Evolutionary conservation across 1,284 basidiomycete species (phyloP).

Genomic region (Cystobasidium pallidum): DNA sequence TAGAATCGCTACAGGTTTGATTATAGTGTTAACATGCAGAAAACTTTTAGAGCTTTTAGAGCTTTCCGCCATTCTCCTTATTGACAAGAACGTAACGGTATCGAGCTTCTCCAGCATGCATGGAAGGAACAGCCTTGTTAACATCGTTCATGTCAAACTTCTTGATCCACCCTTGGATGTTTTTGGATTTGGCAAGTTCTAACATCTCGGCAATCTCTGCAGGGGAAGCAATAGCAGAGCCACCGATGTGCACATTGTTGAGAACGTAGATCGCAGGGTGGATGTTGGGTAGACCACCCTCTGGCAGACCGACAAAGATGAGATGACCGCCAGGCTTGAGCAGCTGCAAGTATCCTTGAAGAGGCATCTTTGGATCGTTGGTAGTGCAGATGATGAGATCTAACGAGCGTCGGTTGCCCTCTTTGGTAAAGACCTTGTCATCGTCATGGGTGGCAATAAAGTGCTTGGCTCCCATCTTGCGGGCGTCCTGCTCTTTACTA

Average conservation of each 20-base stretch:
- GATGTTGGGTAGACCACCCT: conserved; percentile 51
- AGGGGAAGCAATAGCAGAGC: conserved; percentile 49
- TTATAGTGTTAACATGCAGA: no score
- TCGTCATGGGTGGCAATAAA: conserved; percentile 56
- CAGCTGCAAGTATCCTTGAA: conserved; percentile 56
- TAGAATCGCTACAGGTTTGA: background rate
- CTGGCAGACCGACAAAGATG: conserved; percentile 57
- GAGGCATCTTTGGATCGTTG: conserved; percentile 57
- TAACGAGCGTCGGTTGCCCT: conserved; percentile 55
- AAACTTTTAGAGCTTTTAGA: no score
- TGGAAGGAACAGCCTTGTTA: conserved; percentile 59
- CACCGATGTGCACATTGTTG: conserved; percentile 54
- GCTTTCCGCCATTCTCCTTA: conserved; percentile 55
- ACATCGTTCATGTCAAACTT: conserved; percentile 60
- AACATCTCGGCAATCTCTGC: conserved; percentile 55
- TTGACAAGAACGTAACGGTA: conserved; percentile 61
- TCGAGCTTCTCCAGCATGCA: conserved; percentile 59
- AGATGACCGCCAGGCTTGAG: conserved; percentile 58
- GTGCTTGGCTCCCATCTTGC: conserved; percentile 58
- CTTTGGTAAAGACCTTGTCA: conserved; percentile 48
- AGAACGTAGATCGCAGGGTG: conserved; percentile 53
- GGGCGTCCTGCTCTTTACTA: conserved; percentile 57
- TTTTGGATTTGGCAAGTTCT: conserved; percentile 55
- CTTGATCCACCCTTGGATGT: conserved; percentile 58
- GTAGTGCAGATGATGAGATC: conserved; percentile 60